phyloP scores from a whole-genome alignment of 345 rosid genomes.

The Sonneratia alba region DNA sequence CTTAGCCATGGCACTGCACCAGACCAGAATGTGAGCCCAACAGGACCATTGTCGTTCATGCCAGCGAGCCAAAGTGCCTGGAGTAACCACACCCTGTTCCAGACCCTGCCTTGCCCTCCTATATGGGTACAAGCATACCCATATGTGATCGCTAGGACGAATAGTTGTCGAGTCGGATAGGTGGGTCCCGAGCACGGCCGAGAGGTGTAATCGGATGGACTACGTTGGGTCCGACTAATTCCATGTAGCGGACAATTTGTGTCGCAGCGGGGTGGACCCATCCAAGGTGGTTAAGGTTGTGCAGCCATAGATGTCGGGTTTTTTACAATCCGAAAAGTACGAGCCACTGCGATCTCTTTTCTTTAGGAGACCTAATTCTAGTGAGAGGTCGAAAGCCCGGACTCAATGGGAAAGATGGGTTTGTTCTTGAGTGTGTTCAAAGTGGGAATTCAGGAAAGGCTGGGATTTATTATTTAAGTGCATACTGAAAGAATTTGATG shows the following conservation, averaged over 20 bases:
- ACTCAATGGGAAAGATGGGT: conserved; percentile 19
- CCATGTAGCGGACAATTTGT: too few species aligned
- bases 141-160: too few species aligned
- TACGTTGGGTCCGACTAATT: too few species aligned
- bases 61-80: conserved; percentile 95
- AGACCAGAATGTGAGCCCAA: conserved; percentile 34
- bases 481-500: conserved; percentile 62
- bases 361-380: conserved; percentile 34
- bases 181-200: too few species aligned
- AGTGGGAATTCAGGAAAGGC: conserved; percentile 85
- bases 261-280: conserved; percentile 58
- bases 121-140: not conserved
- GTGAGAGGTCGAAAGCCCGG: conserved; percentile 11
- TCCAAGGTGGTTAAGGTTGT: conserved; percentile 70
- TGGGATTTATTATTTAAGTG: conserved; percentile 76
- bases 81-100: conserved; percentile 66
- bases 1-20: conserved; percentile 40
- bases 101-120: conserved; percentile 76
- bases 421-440: conserved; percentile 80
- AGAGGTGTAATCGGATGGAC: too few species aligned
- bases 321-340: conserved; percentile 48
- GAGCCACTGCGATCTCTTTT: conserved; percentile 37
- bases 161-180: too few species aligned
- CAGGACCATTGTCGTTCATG: conserved; percentile 70
- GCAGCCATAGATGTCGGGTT: conserved; percentile 71